Evolutionary conservation across 306 rosid species (phyloP).

Genomic region (Dalbergia cultrata): DNA sequence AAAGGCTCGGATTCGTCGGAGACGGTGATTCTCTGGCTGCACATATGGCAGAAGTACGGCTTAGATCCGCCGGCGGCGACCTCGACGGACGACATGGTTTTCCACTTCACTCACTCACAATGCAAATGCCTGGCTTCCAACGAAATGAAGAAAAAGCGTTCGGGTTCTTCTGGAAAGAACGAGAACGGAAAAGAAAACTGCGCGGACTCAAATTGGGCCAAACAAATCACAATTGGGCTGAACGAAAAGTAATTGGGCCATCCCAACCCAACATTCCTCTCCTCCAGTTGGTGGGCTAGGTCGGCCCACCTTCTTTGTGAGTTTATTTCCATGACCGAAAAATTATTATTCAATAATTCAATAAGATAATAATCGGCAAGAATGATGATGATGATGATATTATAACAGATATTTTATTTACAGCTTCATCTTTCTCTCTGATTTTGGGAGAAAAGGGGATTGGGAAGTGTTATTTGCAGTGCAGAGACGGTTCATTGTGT

Average conservation of each 20-base stretch:
- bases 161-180: background rate
- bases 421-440: background rate
- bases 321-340: background rate
- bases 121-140: background rate
- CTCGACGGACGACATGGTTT: slow-evolving; percentile 70
- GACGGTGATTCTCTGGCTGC: slow-evolving; percentile 62
- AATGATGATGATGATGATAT: background rate
- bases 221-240: background rate
- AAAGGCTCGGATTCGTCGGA: slow-evolving; percentile 71
- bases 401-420: slow-evolving; percentile 44
- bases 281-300: too few relatives aligned
- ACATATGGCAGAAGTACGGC: slow-evolving; percentile 73
- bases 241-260: background rate
- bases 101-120: background rate
- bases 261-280: background rate
- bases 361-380: background rate
- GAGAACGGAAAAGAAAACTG: background rate
- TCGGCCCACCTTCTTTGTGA: too few relatives aligned
- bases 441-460: slow-evolving; percentile 4
- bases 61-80: slow-evolving; percentile 48
- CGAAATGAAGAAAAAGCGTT: background rate
- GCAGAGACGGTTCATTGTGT: slow-evolving; percentile 1
- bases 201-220: slow-evolving; percentile 7
- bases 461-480: background rate
- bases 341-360: background rate